Percentiles rank a stretch among this genome's conserved stretches.
These are phyloP conservation scores for Drosera capensis DNA, from an alignment of 148 eudicot species.

Conservation along the genomic window DNA sequence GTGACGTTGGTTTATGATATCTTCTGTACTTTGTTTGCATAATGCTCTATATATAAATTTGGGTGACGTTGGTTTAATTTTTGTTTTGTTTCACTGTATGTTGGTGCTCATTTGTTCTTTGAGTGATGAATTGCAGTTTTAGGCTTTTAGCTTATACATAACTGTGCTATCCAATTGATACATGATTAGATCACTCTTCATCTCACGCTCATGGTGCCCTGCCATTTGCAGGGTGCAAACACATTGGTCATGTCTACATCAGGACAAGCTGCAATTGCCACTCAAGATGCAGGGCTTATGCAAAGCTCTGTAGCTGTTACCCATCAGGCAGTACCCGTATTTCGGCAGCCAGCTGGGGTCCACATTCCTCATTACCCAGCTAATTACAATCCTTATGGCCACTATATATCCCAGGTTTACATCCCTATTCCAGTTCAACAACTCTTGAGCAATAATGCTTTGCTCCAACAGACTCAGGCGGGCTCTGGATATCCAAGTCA, in stretches of 20 bases:
- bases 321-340: constrained; percentile 59
- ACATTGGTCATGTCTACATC: constrained; percentile 32
- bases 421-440: constrained; percentile 69
- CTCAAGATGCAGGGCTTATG: constrained; percentile 57
- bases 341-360: constrained; percentile 66
- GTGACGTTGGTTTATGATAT: no score
- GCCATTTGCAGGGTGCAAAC: constrained; percentile 46
- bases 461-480: constrained; percentile 62
- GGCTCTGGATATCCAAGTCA: constrained; percentile 47
- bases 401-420: constrained; percentile 49
- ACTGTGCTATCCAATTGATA: no score
- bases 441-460: constrained; percentile 47
- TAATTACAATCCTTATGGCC: constrained; percentile 58
- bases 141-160: not conserved
- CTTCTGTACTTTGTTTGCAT: no score
- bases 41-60: no score
- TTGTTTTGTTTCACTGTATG: no score
- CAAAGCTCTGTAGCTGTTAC: constrained; percentile 44
- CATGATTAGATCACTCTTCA: no score
- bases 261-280: constrained; percentile 36
- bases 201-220: no score
- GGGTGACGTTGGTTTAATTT: no score
- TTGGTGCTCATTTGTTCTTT: no score
- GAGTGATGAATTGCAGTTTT: no score
- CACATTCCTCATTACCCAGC: constrained; percentile 71